Conservation (phyloP, 768 basidiomycete species). For the Suillus spraguei region DNA sequence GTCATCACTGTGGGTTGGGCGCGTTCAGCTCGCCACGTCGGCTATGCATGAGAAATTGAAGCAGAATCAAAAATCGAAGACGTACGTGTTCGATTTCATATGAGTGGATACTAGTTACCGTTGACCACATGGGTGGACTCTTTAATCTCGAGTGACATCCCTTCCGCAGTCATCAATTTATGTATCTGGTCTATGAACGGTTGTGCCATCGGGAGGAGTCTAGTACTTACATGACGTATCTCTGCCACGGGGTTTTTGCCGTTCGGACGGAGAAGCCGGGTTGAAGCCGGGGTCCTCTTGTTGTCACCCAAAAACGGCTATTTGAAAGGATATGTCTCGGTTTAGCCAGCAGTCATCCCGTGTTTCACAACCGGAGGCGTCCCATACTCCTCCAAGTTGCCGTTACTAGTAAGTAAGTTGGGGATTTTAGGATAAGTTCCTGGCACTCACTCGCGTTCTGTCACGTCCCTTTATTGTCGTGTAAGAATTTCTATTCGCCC, state of each 20-base stretch:
- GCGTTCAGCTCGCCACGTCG: background rate
- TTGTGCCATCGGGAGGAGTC: no score
- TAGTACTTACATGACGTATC: background rate
- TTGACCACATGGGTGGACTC: background rate
- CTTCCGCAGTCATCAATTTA: background rate
- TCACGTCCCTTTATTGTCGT: slow-evolving; percentile 10
- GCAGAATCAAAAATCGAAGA: background rate
- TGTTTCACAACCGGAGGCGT: no score
- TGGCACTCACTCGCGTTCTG: slow-evolving; percentile 23
- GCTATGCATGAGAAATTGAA: background rate
- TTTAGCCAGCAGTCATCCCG: no score
- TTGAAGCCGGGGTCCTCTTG: no score
- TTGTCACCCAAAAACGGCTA: background rate
- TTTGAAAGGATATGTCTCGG: background rate
- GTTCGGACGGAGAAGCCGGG: no score
- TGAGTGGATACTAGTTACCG: background rate
- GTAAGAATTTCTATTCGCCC: slow-evolving; percentile 15
- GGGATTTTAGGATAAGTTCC: slow-evolving; percentile 1
- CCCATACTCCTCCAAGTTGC: slow-evolving; percentile 3
- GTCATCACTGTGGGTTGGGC: background rate
- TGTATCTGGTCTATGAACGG: background rate
- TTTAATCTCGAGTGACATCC: background rate
- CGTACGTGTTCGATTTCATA: background rate
- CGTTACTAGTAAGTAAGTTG: slow-evolving; percentile 7
- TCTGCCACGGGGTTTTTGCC: no score